Evolutionary conservation across 306 rosid species (phyloP).

Genomic region (Malus asiatica): DNA sequence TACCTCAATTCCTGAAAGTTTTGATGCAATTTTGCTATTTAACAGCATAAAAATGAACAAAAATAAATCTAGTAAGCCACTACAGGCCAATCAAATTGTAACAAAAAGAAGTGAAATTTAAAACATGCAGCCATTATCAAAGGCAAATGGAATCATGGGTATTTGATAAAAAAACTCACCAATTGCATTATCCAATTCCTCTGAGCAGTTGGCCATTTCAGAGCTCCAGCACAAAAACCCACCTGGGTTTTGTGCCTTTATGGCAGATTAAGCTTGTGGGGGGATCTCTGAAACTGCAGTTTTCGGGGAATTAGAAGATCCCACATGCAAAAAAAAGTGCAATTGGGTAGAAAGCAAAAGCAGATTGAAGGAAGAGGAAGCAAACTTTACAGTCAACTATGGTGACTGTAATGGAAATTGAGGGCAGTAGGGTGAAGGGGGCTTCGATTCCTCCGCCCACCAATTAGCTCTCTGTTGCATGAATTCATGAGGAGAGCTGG

Average conservation of each 20-base stretch:
- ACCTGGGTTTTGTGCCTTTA: background rate
- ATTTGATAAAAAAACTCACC: background rate
- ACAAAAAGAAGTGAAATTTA: background rate
- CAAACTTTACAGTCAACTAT: background rate
- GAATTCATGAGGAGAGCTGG: background rate
- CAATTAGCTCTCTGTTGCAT: background rate
- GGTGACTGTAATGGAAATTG: background rate
- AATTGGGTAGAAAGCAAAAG: background rate
- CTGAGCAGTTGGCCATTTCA: conserved; percentile 1
- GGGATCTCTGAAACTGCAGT: background rate
- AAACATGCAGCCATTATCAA: background rate
- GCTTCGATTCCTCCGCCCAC: background rate
- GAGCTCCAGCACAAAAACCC: background rate
- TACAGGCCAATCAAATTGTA: background rate
- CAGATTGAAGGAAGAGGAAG: background rate
- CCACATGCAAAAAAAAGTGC: background rate
- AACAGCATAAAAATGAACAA: background rate
- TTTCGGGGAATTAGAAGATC: background rate
- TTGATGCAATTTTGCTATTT: conserved; percentile 20
- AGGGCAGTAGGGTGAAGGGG: background rate
- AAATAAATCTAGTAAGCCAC: conserved; percentile 13
- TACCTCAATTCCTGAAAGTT: conserved; percentile 14
- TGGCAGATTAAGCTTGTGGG: background rate
- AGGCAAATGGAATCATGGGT: background rate
- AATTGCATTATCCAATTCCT: conserved; percentile 12